Base-by-base conservation (phyloP, 495 filamentous ascomycete genomes). In the Astrothelium macrocarpum region DNA sequence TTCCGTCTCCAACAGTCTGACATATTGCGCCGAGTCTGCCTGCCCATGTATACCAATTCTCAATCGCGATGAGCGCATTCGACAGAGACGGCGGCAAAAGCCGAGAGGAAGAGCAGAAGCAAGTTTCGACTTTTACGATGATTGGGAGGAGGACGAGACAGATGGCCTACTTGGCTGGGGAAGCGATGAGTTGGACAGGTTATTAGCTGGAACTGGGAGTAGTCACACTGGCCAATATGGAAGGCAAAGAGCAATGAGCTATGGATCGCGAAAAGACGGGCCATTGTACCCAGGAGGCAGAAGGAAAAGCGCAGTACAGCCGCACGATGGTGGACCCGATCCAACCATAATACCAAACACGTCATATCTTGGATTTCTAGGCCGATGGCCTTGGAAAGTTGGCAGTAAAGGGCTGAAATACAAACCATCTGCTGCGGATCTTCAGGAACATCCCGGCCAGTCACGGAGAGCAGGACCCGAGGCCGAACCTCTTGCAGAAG, bases 41-140 rank as follows among this genome's bases (percentile, higher is more conserved):
- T 70, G 68, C 26, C 49, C 49, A 1, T 96, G 91, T 73, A 80
- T 91, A 29, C 85, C 88, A 18, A 82, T 78, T 68, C 84, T 84
- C 59, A 88, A 92, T 63, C 68, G 66, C 60, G 90, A 90, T 68
- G 87, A 87, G 45, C 76, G 84, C 26, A 84, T 88, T 4, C 82
- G 90, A 53, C 79, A 83, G 60, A 79, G 83, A 76, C 79, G 80
- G 11, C 74, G 77, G 0, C 65, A 71, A 9, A 74, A 78, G 1
- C 66, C 73, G 18, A 78, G 87, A 66, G 87, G 86, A 11, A 76
- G 85, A 43, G 86, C 89, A 29, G 91, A 96, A 71, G 84, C 87
- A 45, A 89, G 83, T 66, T 98, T 98, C 68, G 95, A 96, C 68
- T 98, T 98, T 78, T 98, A 98, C 77, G 94, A 98, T 72, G 92